Evolutionary conservation across 805 yeast genomes (phyloP).

Genomic region (Millerago galiae): DNA sequence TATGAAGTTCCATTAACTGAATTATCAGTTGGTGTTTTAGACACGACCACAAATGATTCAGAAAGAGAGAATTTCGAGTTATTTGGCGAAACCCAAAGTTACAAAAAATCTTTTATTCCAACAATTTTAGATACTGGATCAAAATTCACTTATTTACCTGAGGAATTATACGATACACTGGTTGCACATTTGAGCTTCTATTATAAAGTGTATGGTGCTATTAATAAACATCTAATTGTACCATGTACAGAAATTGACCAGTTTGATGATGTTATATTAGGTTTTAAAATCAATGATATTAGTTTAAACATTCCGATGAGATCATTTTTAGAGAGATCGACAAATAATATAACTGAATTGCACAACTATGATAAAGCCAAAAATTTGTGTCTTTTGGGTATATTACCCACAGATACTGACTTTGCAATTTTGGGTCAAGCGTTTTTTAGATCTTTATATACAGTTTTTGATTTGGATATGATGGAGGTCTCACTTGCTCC

Average conservation of each 20-base stretch:
- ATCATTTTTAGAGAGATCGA: slow-evolving; percentile 5
- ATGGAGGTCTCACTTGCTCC: slow-evolving; percentile 22
- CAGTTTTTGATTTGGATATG: slow-evolving; percentile 21
- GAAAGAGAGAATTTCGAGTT: slow-evolving; percentile 2
- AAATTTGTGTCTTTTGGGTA: slow-evolving; percentile 13
- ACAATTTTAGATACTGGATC: slow-evolving; percentile 21
- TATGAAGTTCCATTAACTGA: slow-evolving; percentile 13
- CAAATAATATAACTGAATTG: background rate
- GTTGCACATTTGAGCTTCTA: background rate
- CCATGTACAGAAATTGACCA: slow-evolving; percentile 3
- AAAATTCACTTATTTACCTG: slow-evolving; percentile 15
- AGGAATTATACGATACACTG: slow-evolving; percentile 7
- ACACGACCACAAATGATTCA: background rate
- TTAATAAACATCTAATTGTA: slow-evolving; percentile 1
- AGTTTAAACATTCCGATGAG: slow-evolving; percentile 3
- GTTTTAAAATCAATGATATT: slow-evolving; percentile 1
- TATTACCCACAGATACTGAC: slow-evolving; percentile 5
- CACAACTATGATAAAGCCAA: background rate
- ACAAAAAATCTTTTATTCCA: slow-evolving; percentile 5
- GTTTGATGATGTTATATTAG: background rate
- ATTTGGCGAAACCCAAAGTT: slow-evolving; percentile 3
- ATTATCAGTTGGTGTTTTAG: slow-evolving; percentile 2
- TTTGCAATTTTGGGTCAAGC: slow-evolving; percentile 16
- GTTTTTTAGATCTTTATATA: slow-evolving; percentile 16
- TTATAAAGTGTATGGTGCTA: background rate